Percentiles rank a stretch among this genome's conserved stretches.
Evolutionary conservation across 495 filamentous ascomycete species (phyloP).

Genomic region (Xylaria flabelliformis): DNA sequence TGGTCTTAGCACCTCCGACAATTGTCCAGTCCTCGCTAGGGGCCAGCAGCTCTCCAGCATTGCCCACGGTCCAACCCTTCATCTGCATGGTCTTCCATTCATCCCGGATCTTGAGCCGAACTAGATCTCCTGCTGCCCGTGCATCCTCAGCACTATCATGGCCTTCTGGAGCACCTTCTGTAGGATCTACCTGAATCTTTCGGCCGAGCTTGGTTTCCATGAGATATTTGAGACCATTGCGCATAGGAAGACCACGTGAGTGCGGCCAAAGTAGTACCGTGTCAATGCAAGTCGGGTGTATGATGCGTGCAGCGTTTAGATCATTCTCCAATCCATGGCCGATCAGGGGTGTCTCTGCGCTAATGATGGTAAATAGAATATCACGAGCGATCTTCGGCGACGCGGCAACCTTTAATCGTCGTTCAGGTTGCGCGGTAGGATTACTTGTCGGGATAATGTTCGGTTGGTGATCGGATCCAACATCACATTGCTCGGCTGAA

Average conservation of each 20-base stretch:
- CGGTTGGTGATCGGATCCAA: conserved; percentile 31
- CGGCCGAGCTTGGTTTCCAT: conserved; percentile 67
- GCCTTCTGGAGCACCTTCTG: conserved; percentile 58
- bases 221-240: conserved; percentile 75
- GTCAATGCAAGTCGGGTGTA: conserved; percentile 86
- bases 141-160: conserved; percentile 94
- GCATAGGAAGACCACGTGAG: conserved; percentile 71
- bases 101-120: conserved; percentile 67
- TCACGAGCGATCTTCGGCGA: conserved; percentile 74
- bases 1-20: conserved; percentile 25
- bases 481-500: conserved; percentile 67
- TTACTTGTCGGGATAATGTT: conserved; percentile 13
- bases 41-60: conserved; percentile 57
- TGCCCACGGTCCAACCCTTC: conserved; percentile 66
- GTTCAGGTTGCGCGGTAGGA: conserved; percentile 24
- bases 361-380: conserved; percentile 73
- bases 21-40: conserved; percentile 42
- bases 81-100: conserved; percentile 68
- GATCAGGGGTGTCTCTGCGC: conserved; percentile 78
- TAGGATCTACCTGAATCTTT: conserved; percentile 76
- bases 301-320: conserved; percentile 78
- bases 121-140: conserved; percentile 83
- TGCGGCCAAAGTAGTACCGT: conserved; percentile 86
- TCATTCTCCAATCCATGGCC: conserved; percentile 97
- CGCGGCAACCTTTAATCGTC: conserved; percentile 67